Evolutionary conservation across 176 grass and related monocot genomes (phyloP), one percentile per base, ranked within the genome.

Genomic region (Carex kokanica): DNA sequence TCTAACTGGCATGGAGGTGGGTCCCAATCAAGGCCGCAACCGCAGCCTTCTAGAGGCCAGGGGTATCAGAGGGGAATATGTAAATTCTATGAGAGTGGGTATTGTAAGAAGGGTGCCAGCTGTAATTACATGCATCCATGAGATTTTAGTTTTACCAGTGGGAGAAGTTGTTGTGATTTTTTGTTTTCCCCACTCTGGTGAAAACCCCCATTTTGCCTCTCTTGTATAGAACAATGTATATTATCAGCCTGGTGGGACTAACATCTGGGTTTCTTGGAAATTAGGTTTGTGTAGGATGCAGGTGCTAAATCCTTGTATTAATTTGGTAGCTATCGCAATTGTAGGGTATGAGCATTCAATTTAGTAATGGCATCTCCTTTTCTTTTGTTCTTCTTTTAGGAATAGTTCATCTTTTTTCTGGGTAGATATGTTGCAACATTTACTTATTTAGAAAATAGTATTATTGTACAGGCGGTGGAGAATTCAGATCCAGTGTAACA

Each of bases 51-150:
- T 15, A 91, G 87, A 88, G 88, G 89, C 23, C 91, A 87, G 70
- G 25, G 82, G 36, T 84, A 64, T 18, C 85, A 91, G 62, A 88
- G 80, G 14, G 91, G 70, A 31, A 31, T 96, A 34, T 99, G 97
- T 71, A 99, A 93, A 85, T 99, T 84, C 59, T 40, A 99, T 40
- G 93, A 99, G 51, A 94, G n/a, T 64, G 97, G 97, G 78, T 32
- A 88, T 56, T 99, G 97, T 89, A 77, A 85, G 67, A 99, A 89
- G 88, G 97, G 97, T 38, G 2, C 81, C 21, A 88, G 87, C 2
- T 99, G 97, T 92, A 89, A 83, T 31, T 99, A 89, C 74, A 23
- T 82, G 21, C 97, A 99, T 84, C 91, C 86, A 62, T 92, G 90
- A 95, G 61, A 65, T 64, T 43, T 64, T 43, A 43, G 40, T 43